phyloP scores from a whole-genome alignment of 2,329 filamentous ascomycete species.

The Gaeumannomyces tritici region DNA sequence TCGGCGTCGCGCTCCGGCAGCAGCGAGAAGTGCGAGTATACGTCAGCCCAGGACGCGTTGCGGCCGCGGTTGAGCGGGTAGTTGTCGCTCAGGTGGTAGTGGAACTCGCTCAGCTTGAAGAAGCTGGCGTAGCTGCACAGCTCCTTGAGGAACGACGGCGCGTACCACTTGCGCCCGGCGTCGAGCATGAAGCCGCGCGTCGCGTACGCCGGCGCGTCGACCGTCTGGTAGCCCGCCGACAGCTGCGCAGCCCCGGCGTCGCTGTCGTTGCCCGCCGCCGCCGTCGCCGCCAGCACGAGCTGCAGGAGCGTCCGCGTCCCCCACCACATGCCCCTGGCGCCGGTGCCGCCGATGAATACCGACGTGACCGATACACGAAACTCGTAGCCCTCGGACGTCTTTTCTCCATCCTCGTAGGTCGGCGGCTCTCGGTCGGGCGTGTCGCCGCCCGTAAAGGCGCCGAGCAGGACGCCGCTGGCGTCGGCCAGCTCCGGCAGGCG shows the following conservation, averaged over 20 bases:
- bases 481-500: not conserved
- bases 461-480: slow-evolving; percentile 28
- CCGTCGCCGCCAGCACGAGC: slow-evolving; percentile 26
- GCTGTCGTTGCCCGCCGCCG: slow-evolving; percentile 27
- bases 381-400: slow-evolving; percentile 38
- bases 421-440: not conserved
- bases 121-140: slow-evolving; percentile 50
- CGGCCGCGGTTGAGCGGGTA: slow-evolving; percentile 32
- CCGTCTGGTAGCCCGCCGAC: slow-evolving; percentile 10
- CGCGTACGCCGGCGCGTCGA: slow-evolving; percentile 41
- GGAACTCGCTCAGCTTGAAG: slow-evolving; percentile 51
- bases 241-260: slow-evolving; percentile 4
- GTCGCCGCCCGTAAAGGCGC: slow-evolving; percentile 20
- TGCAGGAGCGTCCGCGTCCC: slow-evolving; percentile 46
- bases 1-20: slow-evolving; percentile 31
- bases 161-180: slow-evolving; percentile 45
- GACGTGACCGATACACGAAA: slow-evolving; percentile 29
- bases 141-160: slow-evolving; percentile 43
- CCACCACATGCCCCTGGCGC: slow-evolving; percentile 48
- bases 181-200: slow-evolving; percentile 42
- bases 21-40: slow-evolving; percentile 46
- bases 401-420: slow-evolving; percentile 31
- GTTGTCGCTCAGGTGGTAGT: slow-evolving; percentile 49
- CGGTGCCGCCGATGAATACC: slow-evolving; percentile 39
- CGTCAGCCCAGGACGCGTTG: slow-evolving; percentile 33